Base-by-base conservation (phyloP, 78 protist genomes). In the Cavenderia fasciculata region DNA sequence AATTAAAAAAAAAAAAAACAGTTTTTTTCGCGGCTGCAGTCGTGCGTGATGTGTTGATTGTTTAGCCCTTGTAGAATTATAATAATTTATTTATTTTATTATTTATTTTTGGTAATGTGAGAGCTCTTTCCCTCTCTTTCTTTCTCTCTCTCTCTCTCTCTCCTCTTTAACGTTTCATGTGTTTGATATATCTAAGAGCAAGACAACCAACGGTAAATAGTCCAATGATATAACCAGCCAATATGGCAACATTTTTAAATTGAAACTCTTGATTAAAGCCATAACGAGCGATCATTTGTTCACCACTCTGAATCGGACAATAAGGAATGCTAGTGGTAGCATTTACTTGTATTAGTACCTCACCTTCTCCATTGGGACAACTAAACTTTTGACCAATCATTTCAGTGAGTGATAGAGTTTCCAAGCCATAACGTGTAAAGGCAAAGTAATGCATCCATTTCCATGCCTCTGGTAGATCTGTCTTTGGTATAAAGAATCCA, bases 401-500 rank as follows among this genome's bases (percentile, higher is more conserved):
- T 54, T 68, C 90, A 0, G 76, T 82, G 0, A 82, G 43, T 31
- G 51, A 8, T 11, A 82, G 70, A 0, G 90, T 43, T 56, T 82
- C 90, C 33, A 82, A 56, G 4, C 74, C 90, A 57, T 82, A 82
- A 23, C 57, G 49, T 31, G 90, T 52, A 47, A 65, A 65, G 0
- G 73, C 61, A 11, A 68, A 33, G 59, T 69, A 68, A 51, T 82
- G 69, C 90, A 82, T 82, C 65, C 65, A 82, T 25, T 52, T 65
- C 90, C 90, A 82, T 11, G 63, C 90, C 4, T 46, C 43, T 14
- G 66, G 66, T 43, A 82, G 65, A 4, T 23, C 21, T 3, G 8
- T 29, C 0, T 29, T 52, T 40, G 78, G 78, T 43, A 82, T 82
- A 31, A 82, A 82, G 71, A 82, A 82, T 34, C 78, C 90, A 47